Evolutionary conservation across 1,284 basidiomycete species (phyloP), one percentile per base, ranked within the genome.

Genomic region (Tremellales sp.): DNA sequence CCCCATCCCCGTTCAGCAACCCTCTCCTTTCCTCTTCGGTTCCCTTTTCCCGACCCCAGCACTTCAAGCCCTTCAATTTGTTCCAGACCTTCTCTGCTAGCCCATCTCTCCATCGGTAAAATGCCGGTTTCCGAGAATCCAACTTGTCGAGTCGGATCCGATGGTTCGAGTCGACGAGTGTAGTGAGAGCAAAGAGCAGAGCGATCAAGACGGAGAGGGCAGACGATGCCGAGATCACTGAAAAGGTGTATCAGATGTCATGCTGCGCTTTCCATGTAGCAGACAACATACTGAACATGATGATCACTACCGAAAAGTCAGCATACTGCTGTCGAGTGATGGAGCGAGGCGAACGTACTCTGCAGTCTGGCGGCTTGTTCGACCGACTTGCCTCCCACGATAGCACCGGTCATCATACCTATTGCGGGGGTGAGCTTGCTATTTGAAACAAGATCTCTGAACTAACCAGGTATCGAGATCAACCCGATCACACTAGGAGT

Each of bases 321-420:
- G 24, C 26, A n/a, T 14, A 16, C n/a, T 5, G 24, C n/a, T 16
- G 25, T 18, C 24, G 24, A 42, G 24, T 25, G 14, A 3, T 10
- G 28, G 3, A 16, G 16, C 7, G n/a, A 16, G 14, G 10, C 21
- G 10, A 1, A 63, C 74, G 52, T 50, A 75, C 74, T 89, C 63
- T 91, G 88, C 9, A 91, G 72, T 42, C 82, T 81, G 1, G 86
- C 86, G 0, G 88, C 88, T 70, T 89, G 86, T 39, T 86, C 78
- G 40, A 91, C 86, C 25, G 82, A 83, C 27, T 85, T 81, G 0
- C 87, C 88, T 19, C 86, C 88, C 14, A 91, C 81, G 53, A 91
- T 85, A 1, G 87, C 86, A 57, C 88, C 87, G 0, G 86, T 89
- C 86, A 91, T 89, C 85, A 88, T 88, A 1, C 85, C 79, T 77